phyloP scores from a whole-genome alignment of 2,329 filamentous ascomycete genomes.

The Neonectria magnoliae region DNA sequence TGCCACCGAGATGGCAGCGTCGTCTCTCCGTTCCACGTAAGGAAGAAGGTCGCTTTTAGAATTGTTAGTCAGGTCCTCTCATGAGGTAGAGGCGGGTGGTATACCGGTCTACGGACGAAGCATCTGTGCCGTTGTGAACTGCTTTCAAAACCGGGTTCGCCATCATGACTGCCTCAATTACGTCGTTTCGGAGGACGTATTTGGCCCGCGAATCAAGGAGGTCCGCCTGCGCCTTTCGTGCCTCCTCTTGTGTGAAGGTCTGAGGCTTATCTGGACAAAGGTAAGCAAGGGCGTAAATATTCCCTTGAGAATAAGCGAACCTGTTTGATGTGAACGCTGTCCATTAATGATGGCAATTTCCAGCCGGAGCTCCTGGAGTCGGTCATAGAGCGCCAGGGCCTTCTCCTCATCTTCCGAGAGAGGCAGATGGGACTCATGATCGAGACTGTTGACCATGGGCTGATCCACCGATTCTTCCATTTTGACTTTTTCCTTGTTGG shows the following conservation, averaged over 20 bases:
- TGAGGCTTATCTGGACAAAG: conserved; percentile 32
- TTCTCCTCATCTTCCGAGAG: conserved; percentile 74
- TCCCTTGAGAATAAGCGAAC: conserved; percentile 40
- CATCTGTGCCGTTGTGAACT: conserved; percentile 73
- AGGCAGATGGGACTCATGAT: conserved; percentile 56
- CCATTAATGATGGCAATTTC: conserved; percentile 74
- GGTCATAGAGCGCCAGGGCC: conserved; percentile 76
- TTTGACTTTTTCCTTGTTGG: background rate
- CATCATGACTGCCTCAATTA: conserved; percentile 74
- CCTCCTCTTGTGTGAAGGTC: conserved; percentile 58
- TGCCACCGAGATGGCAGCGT: conserved; percentile 70
- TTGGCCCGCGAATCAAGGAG: conserved; percentile 76
- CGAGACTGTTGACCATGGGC: conserved; percentile 38
- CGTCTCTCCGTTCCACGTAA: conserved; percentile 73
- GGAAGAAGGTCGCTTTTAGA: conserved; percentile 70
- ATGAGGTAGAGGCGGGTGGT: conserved; percentile 14
- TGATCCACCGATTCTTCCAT: conserved; percentile 46
- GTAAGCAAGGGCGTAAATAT: conserved; percentile 24
- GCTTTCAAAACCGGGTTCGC: conserved; percentile 82
- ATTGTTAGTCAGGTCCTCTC: conserved; percentile 16
- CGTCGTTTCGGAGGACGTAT: conserved; percentile 75
- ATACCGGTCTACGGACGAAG: conserved; percentile 75
- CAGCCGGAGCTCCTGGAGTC: conserved; percentile 75
- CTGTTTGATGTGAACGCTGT: conserved; percentile 49
- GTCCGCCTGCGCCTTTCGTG: conserved; percentile 69